Percentiles rank a stretch among this genome's conserved stretches.
phyloP scores from a whole-genome alignment of 2,329 filamentous ascomycete genomes.

The Raffaelea ambrosiae region DNA sequence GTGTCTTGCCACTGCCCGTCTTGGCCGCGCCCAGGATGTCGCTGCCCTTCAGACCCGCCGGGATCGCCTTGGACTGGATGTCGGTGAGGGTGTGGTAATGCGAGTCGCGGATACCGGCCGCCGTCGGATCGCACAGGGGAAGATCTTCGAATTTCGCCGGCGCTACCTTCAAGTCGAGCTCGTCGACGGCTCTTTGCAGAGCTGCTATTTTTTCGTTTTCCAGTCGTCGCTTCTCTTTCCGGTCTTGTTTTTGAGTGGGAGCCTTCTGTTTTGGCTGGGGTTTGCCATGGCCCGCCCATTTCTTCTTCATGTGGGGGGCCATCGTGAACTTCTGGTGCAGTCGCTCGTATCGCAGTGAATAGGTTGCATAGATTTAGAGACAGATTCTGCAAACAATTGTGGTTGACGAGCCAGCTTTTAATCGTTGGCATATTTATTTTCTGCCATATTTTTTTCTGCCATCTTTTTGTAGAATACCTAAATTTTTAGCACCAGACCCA shows the following conservation, averaged over 20 bases:
- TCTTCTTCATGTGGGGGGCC: too few relatives aligned
- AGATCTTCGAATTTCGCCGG: conserved; percentile 69
- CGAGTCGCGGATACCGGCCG: conserved; percentile 69
- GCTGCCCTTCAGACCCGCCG: conserved; percentile 70
- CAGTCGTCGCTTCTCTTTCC: conserved; percentile 18
- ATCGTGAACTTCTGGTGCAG: too few relatives aligned
- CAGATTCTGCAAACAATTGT: too few relatives aligned
- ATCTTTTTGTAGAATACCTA: too few relatives aligned
- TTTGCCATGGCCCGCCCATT: too few relatives aligned
- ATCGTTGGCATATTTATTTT: too few relatives aligned
- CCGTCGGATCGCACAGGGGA: conserved; percentile 75
- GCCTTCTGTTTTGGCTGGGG: conserved; percentile 1
- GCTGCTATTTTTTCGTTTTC: conserved; percentile 18
- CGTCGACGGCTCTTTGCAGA: conserved; percentile 16
- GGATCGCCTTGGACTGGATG: conserved; percentile 84
- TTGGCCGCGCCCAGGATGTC: conserved; percentile 94
- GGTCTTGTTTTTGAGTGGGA: conserved; percentile 11
- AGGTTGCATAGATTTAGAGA: too few relatives aligned
- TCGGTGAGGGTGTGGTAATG: conserved; percentile 90
- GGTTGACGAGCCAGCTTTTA: too few relatives aligned
- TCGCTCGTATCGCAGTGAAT: too few relatives aligned
- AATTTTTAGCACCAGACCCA: too few relatives aligned
- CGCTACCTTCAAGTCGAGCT: conserved; percentile 45
- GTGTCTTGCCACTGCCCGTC: conserved; percentile 90
- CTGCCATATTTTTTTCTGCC: too few relatives aligned